Evolutionary conservation across 345 rosid species (phyloP).

Genomic region (Citrus australasica): DNA sequence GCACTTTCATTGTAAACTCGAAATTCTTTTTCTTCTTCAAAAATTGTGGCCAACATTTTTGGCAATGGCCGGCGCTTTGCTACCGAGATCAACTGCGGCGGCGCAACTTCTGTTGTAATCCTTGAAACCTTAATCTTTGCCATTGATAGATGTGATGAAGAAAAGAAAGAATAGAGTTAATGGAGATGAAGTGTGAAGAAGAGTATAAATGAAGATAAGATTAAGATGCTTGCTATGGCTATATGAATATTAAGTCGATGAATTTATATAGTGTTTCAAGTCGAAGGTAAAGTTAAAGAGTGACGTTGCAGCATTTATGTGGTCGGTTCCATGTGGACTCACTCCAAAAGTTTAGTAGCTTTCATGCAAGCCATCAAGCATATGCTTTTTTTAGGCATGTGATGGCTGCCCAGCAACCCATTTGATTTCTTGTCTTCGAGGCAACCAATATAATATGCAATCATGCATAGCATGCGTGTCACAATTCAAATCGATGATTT

Average conservation of each 20-base stretch:
- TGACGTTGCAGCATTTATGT: background rate
- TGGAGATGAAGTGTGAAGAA: background rate
- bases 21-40: slow-evolving; percentile 42
- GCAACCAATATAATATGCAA: background rate
- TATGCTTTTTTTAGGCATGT: background rate
- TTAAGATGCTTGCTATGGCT: background rate
- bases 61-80: slow-evolving; percentile 32
- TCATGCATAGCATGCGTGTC: no score
- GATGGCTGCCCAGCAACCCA: background rate
- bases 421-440: background rate
- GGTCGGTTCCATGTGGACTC: slow-evolving; percentile 5
- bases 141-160: background rate
- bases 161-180: background rate
- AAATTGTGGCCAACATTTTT: slow-evolving; percentile 42
- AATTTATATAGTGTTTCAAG: slow-evolving; percentile 2
- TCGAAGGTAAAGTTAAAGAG: background rate
- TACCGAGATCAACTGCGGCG: slow-evolving; percentile 31
- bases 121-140: slow-evolving; percentile 16
- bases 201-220: background rate
- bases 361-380: background rate
- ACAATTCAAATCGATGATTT: no score
- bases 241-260: background rate
- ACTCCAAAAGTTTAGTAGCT: background rate
- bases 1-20: background rate
- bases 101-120: slow-evolving; percentile 51